Base-by-base conservation (phyloP, 352 stramenopile genomes). In the Peronospora destructor region DNA sequence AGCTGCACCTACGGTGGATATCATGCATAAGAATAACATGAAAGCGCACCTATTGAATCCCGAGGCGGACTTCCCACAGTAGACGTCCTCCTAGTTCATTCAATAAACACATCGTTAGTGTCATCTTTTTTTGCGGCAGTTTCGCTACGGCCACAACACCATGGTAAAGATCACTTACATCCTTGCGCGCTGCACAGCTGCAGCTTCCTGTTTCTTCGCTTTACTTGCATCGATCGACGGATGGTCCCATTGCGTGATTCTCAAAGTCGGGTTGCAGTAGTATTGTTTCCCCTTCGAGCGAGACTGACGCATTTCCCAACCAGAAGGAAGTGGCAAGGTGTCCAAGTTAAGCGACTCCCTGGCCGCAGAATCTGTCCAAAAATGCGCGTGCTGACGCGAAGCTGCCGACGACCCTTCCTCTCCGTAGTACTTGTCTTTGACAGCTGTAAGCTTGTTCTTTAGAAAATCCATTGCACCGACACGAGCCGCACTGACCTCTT, bases 231-330 rank as follows among this genome's bases (percentile, higher is more conserved):
- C 76, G 13, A 85, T 60, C 0, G 72, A 84, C 11, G 84, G 84
- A 14, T 81, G 81, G n/a, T 91, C 76, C 84, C 84, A 94, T 46
- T 92, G 77, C 13, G 84, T 92, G 17, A 91, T 62, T 28, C 76
- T 68, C 26, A 89, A 39, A 12, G 55, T 59, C 14, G 82, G 76
- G 49, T 94, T 91, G 62, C 74, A 90, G 45, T 87, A 94, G 67
- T 94, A 94, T 29, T 77, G 68, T 44, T 90, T 90, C 14, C 75
- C 73, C 65, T 94, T 94, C 10, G 84, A 91, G 34, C 84, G 66
- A 4, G 84, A 94, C 43, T 87, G 41, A 2, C 83, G 76, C 13
- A 75, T 76, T 51, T 91, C 76, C 84, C 84, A 94, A 4, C 81
- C 84, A 8, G 71, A 66, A 40, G 84, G 81, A 28, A 94, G 59